phyloP scores from a whole-genome alignment of 306 rosid species.

The Acmispon strigosus region DNA sequence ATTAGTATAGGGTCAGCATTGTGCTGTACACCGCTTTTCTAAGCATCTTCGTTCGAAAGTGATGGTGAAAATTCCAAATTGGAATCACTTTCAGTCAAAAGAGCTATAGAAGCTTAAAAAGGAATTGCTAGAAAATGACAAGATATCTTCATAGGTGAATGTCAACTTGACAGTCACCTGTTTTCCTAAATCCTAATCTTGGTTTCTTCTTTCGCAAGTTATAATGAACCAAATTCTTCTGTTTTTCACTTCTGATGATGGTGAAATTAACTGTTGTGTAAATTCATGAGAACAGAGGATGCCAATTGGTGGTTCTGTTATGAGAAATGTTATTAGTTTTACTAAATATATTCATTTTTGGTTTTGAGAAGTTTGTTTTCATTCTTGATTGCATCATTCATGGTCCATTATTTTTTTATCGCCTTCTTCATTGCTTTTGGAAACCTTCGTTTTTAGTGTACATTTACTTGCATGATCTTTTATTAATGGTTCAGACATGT shows the following conservation, averaged over 20 bases:
- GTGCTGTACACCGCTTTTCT: neutral
- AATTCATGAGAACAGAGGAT: neutral
- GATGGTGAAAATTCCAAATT: neutral
- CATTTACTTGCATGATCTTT: conserved; percentile 10
- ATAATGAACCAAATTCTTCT: neutral
- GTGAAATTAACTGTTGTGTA: neutral
- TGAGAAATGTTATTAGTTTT: neutral
- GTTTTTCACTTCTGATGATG: neutral
- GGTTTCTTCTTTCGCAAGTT: neutral
- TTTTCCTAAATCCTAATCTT: neutral
- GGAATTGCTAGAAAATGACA: neutral
- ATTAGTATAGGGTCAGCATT: neutral
- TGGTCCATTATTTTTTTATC: neutral
- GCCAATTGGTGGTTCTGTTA: neutral
- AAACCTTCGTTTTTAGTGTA: neutral
- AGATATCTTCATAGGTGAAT: neutral
- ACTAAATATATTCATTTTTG: neutral
- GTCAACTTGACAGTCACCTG: neutral
- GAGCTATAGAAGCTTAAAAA: neutral
- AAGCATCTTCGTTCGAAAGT: neutral
- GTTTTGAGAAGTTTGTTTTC: neutral
- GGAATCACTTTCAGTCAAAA: neutral
- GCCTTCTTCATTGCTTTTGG: neutral
- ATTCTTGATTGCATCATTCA: neutral
- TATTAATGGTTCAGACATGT: neutral